These are phyloP conservation scores for Xylaria bambusicola DNA, from an alignment of 495 filamentous ascomycete genomes.

Conservation along the genomic window DNA sequence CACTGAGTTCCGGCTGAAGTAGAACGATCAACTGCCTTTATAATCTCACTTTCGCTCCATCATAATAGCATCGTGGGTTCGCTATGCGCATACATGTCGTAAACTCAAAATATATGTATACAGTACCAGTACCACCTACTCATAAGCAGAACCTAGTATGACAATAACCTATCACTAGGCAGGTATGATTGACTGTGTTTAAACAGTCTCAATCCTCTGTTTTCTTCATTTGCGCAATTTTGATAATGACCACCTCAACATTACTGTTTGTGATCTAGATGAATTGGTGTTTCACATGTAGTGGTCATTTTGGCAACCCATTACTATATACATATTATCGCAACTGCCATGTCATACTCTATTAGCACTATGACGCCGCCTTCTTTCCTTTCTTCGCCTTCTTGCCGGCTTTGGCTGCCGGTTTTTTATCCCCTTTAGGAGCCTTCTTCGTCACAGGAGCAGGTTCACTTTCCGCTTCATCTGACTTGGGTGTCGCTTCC, in stretches of 20 bases:
- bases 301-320: neutral
- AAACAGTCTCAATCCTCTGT: too few species aligned
- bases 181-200: too few species aligned
- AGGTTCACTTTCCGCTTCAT: conserved; percentile 15
- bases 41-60: conserved; percentile 36
- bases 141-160: too few species aligned
- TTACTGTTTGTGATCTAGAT: neutral
- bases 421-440: conserved; percentile 24
- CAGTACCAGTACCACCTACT: too few species aligned
- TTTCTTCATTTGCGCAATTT: too few species aligned
- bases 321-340: conserved; percentile 20
- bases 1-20: conserved; percentile 29
- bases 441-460: conserved; percentile 13
- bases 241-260: too few species aligned
- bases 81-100: conserved; percentile 37
- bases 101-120: too few species aligned
- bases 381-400: conserved; percentile 46
- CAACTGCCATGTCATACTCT: conserved; percentile 8
- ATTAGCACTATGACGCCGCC: conserved; percentile 18
- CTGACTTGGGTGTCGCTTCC: conserved; percentile 27
- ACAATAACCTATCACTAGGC: too few species aligned
- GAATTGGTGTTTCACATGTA: too few species aligned
- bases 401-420: conserved; percentile 26
- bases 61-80: conserved; percentile 34
- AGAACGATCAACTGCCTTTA: conserved; percentile 35